Evolutionary conservation across 371 early-diverging fungal species (phyloP).

Genomic region (Mucor velutinosus): DNA sequence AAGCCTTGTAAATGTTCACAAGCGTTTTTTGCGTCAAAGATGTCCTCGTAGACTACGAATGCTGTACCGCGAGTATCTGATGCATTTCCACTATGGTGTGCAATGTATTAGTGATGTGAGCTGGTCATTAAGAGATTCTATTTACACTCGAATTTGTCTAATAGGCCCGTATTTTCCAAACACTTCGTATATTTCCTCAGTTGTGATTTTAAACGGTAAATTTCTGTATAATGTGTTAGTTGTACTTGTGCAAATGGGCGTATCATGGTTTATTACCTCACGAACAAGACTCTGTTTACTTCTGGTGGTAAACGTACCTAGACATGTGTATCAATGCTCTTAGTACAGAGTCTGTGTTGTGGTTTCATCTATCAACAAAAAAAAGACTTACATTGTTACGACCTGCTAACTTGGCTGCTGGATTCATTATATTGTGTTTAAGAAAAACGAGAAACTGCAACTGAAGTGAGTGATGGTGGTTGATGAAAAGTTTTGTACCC

Average conservation of each 20-base stretch:
- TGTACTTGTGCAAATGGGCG: not conserved
- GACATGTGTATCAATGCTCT: not conserved
- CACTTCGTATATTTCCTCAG: conserved; percentile 95
- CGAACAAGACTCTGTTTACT: conserved; percentile 90
- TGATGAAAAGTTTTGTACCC: conserved; percentile 1
- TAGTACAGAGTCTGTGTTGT: not conserved
- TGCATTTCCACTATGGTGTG: conserved; percentile 67
- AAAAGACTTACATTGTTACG: conserved; percentile 20
- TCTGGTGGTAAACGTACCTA: conserved; percentile 90
- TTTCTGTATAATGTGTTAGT: conserved; percentile 56
- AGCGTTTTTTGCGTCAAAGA: conserved; percentile 96
- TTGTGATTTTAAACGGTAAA: conserved; percentile 92
- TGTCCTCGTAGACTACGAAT: conserved; percentile 96
- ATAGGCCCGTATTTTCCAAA: conserved; percentile 98
- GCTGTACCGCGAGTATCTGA: conserved; percentile 92
- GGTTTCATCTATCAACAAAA: not conserved
- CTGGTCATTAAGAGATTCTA: not conserved
- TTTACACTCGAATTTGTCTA: conserved; percentile 88
- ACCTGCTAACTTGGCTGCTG: conserved; percentile 17
- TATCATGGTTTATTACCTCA: conserved; percentile 58
- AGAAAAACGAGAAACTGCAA: not conserved
- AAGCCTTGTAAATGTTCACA: conserved; percentile 95
- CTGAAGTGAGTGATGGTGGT: not conserved
- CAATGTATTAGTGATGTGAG: not conserved
- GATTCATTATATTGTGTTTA: conserved; percentile 8